A percentile compares a stretch with the other conserved stretches of the same genome.
These are phyloP conservation scores for Hemileccinum rubropunctum DNA, from an alignment of 768 basidiomycete species.

Conservation along the genomic window DNA sequence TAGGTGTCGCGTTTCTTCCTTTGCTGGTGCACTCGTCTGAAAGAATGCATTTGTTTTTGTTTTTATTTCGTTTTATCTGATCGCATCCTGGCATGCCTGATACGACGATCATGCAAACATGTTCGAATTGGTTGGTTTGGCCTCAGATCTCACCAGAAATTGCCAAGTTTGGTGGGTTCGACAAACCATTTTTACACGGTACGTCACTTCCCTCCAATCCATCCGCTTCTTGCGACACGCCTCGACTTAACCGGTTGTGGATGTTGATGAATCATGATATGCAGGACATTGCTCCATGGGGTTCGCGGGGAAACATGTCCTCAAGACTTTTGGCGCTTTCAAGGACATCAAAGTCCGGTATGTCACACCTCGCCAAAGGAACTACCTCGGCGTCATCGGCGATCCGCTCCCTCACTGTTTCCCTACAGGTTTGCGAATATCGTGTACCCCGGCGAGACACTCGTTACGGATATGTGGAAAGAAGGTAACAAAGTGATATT, in stretches of 20 bases:
- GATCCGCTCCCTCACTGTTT: no score
- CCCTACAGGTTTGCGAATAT: slow-evolving; percentile 73
- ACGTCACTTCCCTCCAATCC: neutral
- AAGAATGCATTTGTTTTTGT: neutral
- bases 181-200: slow-evolving; percentile 83
- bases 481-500: no score
- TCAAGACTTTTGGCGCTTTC: slow-evolving; percentile 81
- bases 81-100: neutral
- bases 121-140: slow-evolving; percentile 1
- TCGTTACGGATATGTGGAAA: no score
- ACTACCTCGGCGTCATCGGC: no score
- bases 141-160: slow-evolving; percentile 88
- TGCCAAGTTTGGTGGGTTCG: slow-evolving; percentile 92
- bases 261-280: no score
- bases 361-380: slow-evolving; percentile 18
- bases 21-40: slow-evolving; percentile 7
- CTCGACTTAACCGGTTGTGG: neutral
- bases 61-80: neutral
- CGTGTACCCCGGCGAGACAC: slow-evolving; percentile 93
- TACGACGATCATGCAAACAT: neutral
- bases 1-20: slow-evolving; percentile 30
- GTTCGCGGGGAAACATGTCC: slow-evolving; percentile 87
- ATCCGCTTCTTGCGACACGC: neutral
- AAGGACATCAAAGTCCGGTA: slow-evolving; percentile 95
- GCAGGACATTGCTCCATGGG: slow-evolving; percentile 88